phyloP scores from a whole-genome alignment of 768 basidiomycete genomes.

The Gautieria morchelliformis region DNA sequence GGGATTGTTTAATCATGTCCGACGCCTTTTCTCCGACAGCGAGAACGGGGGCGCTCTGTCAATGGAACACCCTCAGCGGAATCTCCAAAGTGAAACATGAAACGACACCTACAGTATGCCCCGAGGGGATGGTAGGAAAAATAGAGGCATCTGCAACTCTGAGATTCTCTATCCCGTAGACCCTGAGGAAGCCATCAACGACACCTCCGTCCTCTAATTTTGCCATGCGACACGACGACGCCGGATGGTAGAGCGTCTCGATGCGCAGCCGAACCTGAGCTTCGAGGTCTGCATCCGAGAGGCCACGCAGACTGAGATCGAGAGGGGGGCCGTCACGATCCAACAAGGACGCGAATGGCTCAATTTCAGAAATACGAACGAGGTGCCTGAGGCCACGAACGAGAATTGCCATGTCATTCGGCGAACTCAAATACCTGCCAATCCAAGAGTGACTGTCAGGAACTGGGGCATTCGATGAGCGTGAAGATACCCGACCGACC shows the following conservation, averaged over 20 bases:
- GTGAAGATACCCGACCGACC: background rate
- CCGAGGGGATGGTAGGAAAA: slow-evolving; percentile 33
- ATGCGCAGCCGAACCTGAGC: slow-evolving; percentile 23
- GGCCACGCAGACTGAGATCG: background rate
- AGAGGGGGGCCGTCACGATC: slow-evolving; percentile 19
- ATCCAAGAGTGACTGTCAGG: no score
- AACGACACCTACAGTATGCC: slow-evolving; percentile 32
- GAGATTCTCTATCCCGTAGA: slow-evolving; percentile 33
- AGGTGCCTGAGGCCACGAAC: slow-evolving; percentile 6
- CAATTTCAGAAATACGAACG: slow-evolving; percentile 18
- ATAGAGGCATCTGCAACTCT: slow-evolving; percentile 39
- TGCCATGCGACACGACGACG: slow-evolving; percentile 31
- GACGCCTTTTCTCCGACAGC: slow-evolving; percentile 16
- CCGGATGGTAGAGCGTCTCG: slow-evolving; percentile 36
- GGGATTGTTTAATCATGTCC: slow-evolving; percentile 11
- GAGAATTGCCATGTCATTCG: slow-evolving; percentile 3
- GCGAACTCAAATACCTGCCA: background rate
- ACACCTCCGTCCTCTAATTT: slow-evolving; percentile 29
- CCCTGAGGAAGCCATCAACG: slow-evolving; percentile 32
- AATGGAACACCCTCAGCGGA: background rate
- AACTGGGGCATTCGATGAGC: no score
- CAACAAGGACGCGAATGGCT: slow-evolving; percentile 29
- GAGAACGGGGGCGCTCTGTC: slow-evolving; percentile 8
- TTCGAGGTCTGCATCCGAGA: slow-evolving; percentile 27
- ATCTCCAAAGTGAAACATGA: background rate